A percentile compares a stretch with the other conserved stretches of the same genome.
phyloP scores from a whole-genome alignment of 352 stramenopile genomes.

The Globisporangium cystogenes region DNA sequence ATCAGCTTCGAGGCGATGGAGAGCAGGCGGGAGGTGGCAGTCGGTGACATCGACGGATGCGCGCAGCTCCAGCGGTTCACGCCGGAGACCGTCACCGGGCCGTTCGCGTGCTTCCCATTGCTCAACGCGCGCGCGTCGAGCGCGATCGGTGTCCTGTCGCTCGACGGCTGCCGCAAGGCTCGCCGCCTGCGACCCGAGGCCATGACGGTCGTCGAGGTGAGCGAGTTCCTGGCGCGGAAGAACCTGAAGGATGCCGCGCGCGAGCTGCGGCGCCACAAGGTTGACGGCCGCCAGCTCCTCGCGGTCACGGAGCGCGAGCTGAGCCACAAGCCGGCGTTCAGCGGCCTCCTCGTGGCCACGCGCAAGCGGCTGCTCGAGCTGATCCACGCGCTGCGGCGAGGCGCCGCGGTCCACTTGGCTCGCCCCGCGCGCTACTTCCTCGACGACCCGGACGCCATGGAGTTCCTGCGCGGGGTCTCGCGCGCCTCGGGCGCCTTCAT shows the following conservation, averaged over 20 bases:
- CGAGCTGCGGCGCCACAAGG: slow-evolving; percentile 34
- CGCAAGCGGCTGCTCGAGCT: slow-evolving; percentile 55
- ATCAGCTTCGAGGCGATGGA: slow-evolving; percentile 35
- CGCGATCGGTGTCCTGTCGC: slow-evolving; percentile 43
- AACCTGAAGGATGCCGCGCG: slow-evolving; percentile 37
- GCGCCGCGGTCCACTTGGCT: slow-evolving; percentile 37
- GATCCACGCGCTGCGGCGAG: slow-evolving; percentile 32
- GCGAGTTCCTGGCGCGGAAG: slow-evolving; percentile 51
- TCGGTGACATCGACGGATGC: slow-evolving; percentile 30
- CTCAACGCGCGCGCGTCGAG: background rate
- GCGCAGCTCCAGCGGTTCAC: slow-evolving; percentile 22
- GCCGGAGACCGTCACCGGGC: slow-evolving; percentile 19
- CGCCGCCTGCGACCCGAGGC: slow-evolving; percentile 38
- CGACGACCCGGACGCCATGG: slow-evolving; percentile 43
- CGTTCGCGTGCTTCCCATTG: slow-evolving; percentile 56
- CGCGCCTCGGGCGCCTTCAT: slow-evolving; percentile 35
- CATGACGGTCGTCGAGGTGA: slow-evolving; percentile 43
- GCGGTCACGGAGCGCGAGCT: slow-evolving; percentile 45
- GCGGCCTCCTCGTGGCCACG: slow-evolving; percentile 42
- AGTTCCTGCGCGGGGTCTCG: slow-evolving; percentile 40
- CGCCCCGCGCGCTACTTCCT: slow-evolving; percentile 28
- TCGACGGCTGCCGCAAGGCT: slow-evolving; percentile 54
- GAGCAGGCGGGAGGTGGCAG: slow-evolving; percentile 19
- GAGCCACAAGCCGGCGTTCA: slow-evolving; percentile 40
- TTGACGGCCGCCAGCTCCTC: slow-evolving; percentile 40